Evolutionary conservation across 75 land plant genomes (phyloP).

Genomic region (Azolla pinnata): DNA sequence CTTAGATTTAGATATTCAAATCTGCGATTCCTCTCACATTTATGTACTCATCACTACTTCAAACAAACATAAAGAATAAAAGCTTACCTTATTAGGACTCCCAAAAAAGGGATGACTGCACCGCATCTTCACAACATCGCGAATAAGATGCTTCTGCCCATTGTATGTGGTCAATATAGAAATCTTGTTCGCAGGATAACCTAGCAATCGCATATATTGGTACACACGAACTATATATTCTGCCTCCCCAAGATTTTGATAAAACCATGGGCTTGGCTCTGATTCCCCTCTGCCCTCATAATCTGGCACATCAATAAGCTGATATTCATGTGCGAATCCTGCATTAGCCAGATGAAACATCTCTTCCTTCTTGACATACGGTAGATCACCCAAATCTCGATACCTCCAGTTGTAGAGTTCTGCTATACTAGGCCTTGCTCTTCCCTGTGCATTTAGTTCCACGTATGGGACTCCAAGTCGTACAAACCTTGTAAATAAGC

Average conservation of each 20-base stretch:
- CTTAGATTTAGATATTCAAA: too few species aligned
- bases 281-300: slow-evolving; percentile 77
- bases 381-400: slow-evolving; percentile 80
- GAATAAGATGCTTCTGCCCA: slow-evolving; percentile 95
- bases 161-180: slow-evolving; percentile 94
- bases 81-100: slow-evolving; percentile 78
- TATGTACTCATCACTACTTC: too few species aligned
- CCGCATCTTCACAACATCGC: slow-evolving; percentile 77
- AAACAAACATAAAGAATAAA: too few species aligned
- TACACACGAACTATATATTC: slow-evolving; percentile 94
- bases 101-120: slow-evolving; percentile 70
- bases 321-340: slow-evolving; percentile 88
- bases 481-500: slow-evolving; percentile 92
- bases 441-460: slow-evolving; percentile 98
- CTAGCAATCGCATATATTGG: slow-evolving; percentile 87
- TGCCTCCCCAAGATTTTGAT: slow-evolving; percentile 97
- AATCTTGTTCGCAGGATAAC: slow-evolving; percentile 92
- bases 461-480: slow-evolving; percentile 92
- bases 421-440: slow-evolving; percentile 94
- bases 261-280: slow-evolving; percentile 90
- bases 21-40: too few species aligned
- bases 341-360: slow-evolving; percentile 79
- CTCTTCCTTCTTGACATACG: slow-evolving; percentile 49
- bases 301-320: slow-evolving; percentile 89
- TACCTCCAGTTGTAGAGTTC: slow-evolving; percentile 97